Evolutionary conservation across 2,329 filamentous ascomycete species (phyloP), one percentile per base, ranked within the genome.

Genomic region (Colletotrichum orchidophilum): DNA sequence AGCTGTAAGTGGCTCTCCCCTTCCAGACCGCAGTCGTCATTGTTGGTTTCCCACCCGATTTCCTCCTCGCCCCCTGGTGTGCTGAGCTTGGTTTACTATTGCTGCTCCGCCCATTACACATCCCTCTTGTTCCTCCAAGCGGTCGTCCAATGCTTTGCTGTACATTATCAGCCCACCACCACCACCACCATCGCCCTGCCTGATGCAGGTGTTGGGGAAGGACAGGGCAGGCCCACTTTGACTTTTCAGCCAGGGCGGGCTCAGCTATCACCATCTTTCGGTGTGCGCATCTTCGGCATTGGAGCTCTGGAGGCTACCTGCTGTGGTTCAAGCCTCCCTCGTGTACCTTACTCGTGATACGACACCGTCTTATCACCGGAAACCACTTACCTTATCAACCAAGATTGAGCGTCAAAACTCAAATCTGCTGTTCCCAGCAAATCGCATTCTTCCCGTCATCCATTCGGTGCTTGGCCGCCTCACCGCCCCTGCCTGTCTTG

Each of bases 111-210:
- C 27, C n/a, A 39, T 15, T n/a, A 15, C 33, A 29, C 35, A 42
- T 26, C 57, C 55, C 31, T 50, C 31, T 42, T 9, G 52, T 29
- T 31, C 63, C 68, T 53, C 59, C 35, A 35, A 55, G 63, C 33
- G 42, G 13, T 61, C 55, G 39, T 65, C 60, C 70, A 70, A 66
- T 70, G 29, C 66, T 65, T 46, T 70, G 39, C 42, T 52, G 39
- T 49, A 55, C 70, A 58, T 27, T 57, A 54, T 70, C 66, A 72
- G 66, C 70, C 70, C 63, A 70, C 67, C 67, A 66, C 21, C 63
- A 57, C n/a, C n/a, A 46, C 35, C 50, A 31, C 27, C 21, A 11
- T 39, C 49, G 21, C 27, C 31, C 33, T 21, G 39, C 39, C 24
- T 50, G 50, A 24, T 54, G 49, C 63, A 66, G 55, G 31, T 63